Evolutionary conservation across 2,329 filamentous ascomycete genomes (phyloP).

Genomic region (Claviceps sp.): DNA sequence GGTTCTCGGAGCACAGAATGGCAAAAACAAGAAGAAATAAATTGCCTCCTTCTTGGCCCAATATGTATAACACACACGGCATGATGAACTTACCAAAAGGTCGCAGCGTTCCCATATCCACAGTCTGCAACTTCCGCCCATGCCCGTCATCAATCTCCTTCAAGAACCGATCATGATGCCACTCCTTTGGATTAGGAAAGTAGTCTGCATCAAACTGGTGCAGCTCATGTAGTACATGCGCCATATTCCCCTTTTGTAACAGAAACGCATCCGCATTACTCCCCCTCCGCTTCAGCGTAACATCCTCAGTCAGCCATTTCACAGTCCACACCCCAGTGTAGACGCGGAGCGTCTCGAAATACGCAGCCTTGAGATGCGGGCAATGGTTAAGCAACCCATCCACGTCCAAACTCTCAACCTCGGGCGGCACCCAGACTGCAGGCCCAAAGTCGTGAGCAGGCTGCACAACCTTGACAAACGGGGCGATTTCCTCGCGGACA

Average conservation of each 20-base stretch:
- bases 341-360: conserved; percentile 26
- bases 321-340: conserved; percentile 23
- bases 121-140: conserved; percentile 10
- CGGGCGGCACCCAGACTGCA: conserved; percentile 22
- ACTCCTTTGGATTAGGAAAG: conserved; percentile 22
- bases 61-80: neutral
- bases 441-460: conserved; percentile 22
- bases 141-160: conserved; percentile 13
- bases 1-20: neutral
- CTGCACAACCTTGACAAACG: conserved; percentile 18
- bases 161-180: conserved; percentile 21
- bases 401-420: conserved; percentile 21
- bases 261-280: conserved; percentile 12
- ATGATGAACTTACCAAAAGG: conserved; percentile 19
- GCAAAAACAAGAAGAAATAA: neutral
- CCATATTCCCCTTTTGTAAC: conserved; percentile 22
- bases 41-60: too few species aligned
- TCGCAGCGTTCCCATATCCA: conserved; percentile 16
- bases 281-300: conserved; percentile 15
- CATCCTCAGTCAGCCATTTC: conserved; percentile 19
- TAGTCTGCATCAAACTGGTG: conserved; percentile 21
- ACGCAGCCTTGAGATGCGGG: conserved; percentile 25
- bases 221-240: conserved; percentile 20
- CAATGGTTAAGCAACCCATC: conserved; percentile 22
- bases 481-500: conserved; percentile 25